A percentile compares a stretch with the other conserved stretches of the same genome.
Evolutionary conservation across 768 basidiomycete species (phyloP).

Genomic region (Macrolepiota fuliginosa): DNA sequence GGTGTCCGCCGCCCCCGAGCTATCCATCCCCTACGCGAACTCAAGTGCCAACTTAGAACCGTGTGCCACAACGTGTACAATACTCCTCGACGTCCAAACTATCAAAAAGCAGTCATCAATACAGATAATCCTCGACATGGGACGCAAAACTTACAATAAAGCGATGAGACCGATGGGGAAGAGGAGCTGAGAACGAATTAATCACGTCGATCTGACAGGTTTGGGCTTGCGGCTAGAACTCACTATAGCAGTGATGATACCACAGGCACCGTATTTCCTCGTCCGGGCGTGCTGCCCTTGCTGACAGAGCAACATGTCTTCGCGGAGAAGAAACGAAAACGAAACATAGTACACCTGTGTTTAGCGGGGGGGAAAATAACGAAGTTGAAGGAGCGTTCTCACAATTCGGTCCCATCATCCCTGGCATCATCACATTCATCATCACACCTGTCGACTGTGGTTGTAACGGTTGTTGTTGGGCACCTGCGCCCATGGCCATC

Average conservation of each 20-base stretch:
- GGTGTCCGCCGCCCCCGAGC: background rate
- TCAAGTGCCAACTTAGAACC: background rate
- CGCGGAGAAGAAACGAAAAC: background rate
- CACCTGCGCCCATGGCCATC: background rate
- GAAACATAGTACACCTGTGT: too few species aligned
- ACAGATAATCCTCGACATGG: background rate
- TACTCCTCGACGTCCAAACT: conserved; percentile 11
- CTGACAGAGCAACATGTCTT: background rate
- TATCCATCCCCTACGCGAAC: background rate
- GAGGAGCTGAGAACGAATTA: conserved; percentile 1
- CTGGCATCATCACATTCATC: conserved; percentile 10
- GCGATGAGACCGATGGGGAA: conserved; percentile 11
- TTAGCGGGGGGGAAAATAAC: too few species aligned
- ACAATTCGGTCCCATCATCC: conserved; percentile 1
- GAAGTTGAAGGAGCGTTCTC: background rate
- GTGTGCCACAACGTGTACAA: conserved; percentile 7
- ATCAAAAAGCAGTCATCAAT: background rate
- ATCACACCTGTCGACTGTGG: conserved; percentile 5
- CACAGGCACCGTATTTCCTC: conserved; percentile 21
- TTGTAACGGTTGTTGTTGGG: conserved; percentile 1
- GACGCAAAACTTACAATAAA: background rate
- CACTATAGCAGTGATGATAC: conserved; percentile 25
- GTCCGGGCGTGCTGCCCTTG: conserved; percentile 21
- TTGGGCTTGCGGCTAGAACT: conserved; percentile 9
- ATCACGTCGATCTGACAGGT: background rate